A percentile compares a stretch with the other conserved stretches of the same genome.
Conservation (phyloP, 2,329 filamentous ascomycete genomes). For the Triangularia verruculosa region DNA sequence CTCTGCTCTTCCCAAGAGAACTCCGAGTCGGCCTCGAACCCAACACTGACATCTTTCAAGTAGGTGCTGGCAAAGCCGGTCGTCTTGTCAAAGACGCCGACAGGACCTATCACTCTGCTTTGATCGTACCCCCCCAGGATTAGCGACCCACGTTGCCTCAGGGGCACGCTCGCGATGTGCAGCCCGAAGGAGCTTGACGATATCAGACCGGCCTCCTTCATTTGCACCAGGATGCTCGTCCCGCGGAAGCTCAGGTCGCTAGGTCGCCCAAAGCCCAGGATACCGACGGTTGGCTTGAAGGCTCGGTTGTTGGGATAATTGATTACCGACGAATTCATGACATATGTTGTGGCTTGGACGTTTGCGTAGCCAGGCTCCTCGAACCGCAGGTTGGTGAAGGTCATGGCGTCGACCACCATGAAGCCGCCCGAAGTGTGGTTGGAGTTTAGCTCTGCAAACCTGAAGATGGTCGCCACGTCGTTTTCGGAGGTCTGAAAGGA, state of each 20-base stretch:
- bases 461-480: neutral
- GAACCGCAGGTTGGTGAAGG: constrained; percentile 9
- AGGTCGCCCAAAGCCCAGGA: constrained; percentile 9
- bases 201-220: constrained; percentile 19
- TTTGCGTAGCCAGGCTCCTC: constrained; percentile 9
- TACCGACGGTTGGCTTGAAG: constrained; percentile 9
- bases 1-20: neutral
- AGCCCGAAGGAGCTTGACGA: constrained; percentile 32
- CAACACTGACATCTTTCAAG: constrained; percentile 24
- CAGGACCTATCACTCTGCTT: constrained; percentile 30
- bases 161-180: constrained; percentile 34
- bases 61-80: constrained; percentile 19
- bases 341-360: constrained; percentile 12
- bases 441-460: neutral
- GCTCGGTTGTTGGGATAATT: constrained; percentile 6
- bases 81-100: constrained; percentile 25
- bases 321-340: constrained; percentile 11
- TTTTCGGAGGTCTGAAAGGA: neutral
- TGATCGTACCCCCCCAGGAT: constrained; percentile 37
- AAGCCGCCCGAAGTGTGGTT: constrained; percentile 9
- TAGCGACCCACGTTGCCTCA: constrained; percentile 31
- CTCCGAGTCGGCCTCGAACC: constrained; percentile 24
- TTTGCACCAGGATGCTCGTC: constrained; percentile 19
- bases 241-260: constrained; percentile 4
- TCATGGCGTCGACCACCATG: constrained; percentile 7